A percentile compares a stretch with the other conserved stretches of the same genome.
These are phyloP conservation scores for Penicillium sp. DNA, from an alignment of 2,329 filamentous ascomycete genomes.

Conservation along the genomic window DNA sequence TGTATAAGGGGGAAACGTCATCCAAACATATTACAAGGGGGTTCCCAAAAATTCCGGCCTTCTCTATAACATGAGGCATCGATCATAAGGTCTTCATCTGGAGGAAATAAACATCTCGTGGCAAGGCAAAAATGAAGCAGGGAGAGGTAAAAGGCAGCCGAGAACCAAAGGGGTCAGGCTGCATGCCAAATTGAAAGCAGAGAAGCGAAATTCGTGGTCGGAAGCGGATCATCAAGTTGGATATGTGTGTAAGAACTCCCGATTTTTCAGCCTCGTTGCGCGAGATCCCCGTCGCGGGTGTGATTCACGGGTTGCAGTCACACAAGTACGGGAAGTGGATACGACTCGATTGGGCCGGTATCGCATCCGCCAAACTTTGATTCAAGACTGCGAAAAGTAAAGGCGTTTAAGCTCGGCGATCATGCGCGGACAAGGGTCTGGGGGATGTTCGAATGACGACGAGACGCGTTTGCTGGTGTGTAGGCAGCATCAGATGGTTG, in stretches of 20 bases:
- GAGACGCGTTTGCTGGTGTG: conserved; percentile 13
- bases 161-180: conserved; percentile 4
- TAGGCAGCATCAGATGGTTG: conserved; percentile 17
- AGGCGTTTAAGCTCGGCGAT: conserved; percentile 13
- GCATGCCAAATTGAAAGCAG: conserved; percentile 9
- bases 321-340: conserved; percentile 15
- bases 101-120: conserved; percentile 22
- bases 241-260: conserved; percentile 4
- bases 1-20: conserved; percentile 18
- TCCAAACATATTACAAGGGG: conserved; percentile 25
- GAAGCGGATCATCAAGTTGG: conserved; percentile 14
- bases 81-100: conserved; percentile 41
- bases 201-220: conserved; percentile 12
- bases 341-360: conserved; percentile 13
- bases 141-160: conserved; percentile 3
- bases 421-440: conserved; percentile 11
- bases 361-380: conserved; percentile 10
- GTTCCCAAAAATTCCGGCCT: conserved; percentile 25
- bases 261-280: neutral
- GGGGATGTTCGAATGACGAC: conserved; percentile 19
- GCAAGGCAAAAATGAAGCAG: conserved; percentile 16
- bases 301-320: conserved; percentile 22
- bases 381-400: conserved; percentile 6
- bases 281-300: conserved; percentile 14
- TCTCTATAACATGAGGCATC: conserved; percentile 42